Conservation (phyloP, 345 rosid genomes). For the Syzygium jambos region DNA sequence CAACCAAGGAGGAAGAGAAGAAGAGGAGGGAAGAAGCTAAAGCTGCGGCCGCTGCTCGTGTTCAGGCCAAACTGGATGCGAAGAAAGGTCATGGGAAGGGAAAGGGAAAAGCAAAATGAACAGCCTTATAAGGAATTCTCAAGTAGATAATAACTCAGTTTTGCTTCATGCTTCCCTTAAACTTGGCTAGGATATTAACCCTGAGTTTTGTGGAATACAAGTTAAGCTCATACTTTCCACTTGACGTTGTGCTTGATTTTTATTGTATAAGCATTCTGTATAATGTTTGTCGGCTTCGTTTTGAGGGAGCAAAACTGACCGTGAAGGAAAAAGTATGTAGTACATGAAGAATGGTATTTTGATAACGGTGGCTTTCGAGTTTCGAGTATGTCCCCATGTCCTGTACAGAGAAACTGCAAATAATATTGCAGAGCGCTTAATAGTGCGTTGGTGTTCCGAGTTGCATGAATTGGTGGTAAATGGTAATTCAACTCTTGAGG, state of each 20-base stretch:
- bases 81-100: slow-evolving; percentile 83
- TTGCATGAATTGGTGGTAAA: background rate
- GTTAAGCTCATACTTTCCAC: background rate
- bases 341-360: background rate
- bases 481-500: background rate
- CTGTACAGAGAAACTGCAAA: background rate
- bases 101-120: slow-evolving; percentile 66
- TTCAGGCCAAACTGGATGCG: slow-evolving; percentile 82
- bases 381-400: background rate
- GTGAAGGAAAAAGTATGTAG: background rate
- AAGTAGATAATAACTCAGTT: background rate
- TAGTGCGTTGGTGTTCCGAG: background rate
- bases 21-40: slow-evolving; percentile 89
- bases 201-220: background rate
- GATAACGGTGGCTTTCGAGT: background rate
- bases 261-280: background rate
- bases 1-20: slow-evolving; percentile 70
- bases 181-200: background rate
- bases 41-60: slow-evolving; percentile 86
- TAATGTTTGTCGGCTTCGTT: background rate
- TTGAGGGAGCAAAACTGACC: background rate
- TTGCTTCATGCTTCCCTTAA: background rate
- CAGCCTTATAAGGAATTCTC: background rate
- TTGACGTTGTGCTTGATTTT: background rate
- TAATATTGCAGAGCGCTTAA: background rate